phyloP scores from a whole-genome alignment of 1,139 yeast genomes.

The Pichia cactophila region DNA sequence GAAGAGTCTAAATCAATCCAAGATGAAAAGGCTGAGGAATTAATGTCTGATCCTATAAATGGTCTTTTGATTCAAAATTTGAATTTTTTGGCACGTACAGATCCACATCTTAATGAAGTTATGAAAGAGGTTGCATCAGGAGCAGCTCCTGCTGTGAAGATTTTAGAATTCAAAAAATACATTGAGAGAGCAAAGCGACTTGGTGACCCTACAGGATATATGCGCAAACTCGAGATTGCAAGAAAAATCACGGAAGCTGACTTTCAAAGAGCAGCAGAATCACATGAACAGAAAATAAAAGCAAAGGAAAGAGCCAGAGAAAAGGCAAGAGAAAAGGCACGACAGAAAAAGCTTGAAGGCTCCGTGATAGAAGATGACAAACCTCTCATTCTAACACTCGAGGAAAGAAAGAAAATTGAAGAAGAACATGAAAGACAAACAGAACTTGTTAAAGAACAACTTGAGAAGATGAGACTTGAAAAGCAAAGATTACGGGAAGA shows the following conservation, averaged over 20 bases:
- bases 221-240: slow-evolving; percentile 13
- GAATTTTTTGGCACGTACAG: slow-evolving; percentile 72
- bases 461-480: slow-evolving; percentile 17
- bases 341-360: slow-evolving; percentile 6
- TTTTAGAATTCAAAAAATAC: slow-evolving; percentile 70
- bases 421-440: slow-evolving; percentile 14
- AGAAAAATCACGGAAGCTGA: neutral
- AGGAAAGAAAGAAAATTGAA: slow-evolving; percentile 11
- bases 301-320: slow-evolving; percentile 6
- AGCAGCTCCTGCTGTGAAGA: slow-evolving; percentile 61
- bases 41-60: slow-evolving; percentile 56
- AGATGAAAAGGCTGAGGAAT: slow-evolving; percentile 21
- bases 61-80: slow-evolving; percentile 77
- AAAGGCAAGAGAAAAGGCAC: slow-evolving; percentile 9
- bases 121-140: slow-evolving; percentile 87
- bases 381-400: slow-evolving; percentile 3
- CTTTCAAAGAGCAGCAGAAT: slow-evolving; percentile 11
- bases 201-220: slow-evolving; percentile 41
- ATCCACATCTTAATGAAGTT: slow-evolving; percentile 54
- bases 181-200: slow-evolving; percentile 68
- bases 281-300: slow-evolving; percentile 6
- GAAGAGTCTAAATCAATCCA: too few species aligned
- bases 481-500: slow-evolving; percentile 22
- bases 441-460: slow-evolving; percentile 17
- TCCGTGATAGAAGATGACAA: neutral